Evolutionary conservation across 257 asterid genomes (phyloP).

Genomic region (Prunella vulgaris): DNA sequence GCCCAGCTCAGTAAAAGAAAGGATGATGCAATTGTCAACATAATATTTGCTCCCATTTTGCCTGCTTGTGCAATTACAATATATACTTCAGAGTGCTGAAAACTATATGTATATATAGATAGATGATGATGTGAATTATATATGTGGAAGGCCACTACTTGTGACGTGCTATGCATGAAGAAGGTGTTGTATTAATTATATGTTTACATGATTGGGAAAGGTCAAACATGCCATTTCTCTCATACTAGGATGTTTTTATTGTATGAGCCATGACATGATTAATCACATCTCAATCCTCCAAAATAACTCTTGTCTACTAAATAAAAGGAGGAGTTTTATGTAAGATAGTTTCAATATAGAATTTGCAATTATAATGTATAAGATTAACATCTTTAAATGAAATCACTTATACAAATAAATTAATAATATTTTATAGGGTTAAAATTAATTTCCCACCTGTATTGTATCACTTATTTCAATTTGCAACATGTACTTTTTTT

Average conservation of each 20-base stretch:
- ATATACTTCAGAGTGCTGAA: neutral
- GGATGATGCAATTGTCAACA: constrained; percentile 20
- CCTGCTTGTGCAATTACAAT: neutral
- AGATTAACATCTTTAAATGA: too few species aligned
- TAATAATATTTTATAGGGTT: too few species aligned
- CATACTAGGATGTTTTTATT: neutral
- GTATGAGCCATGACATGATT: too few species aligned
- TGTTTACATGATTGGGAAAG: neutral
- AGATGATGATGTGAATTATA: neutral
- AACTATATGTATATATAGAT: neutral
- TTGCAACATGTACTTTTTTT: too few species aligned
- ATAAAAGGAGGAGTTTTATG: too few species aligned
- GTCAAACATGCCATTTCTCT: constrained; percentile 1
- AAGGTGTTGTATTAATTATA: constrained; percentile 3
- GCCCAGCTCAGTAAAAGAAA: neutral
- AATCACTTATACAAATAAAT: too few species aligned
- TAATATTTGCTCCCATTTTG: constrained; percentile 27
- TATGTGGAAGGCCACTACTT: constrained; percentile 34
- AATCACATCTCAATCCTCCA: neutral
- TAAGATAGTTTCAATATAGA: too few species aligned
- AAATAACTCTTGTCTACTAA: too few species aligned
- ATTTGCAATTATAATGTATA: too few species aligned
- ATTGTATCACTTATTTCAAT: too few species aligned
- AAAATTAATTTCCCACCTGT: too few species aligned
- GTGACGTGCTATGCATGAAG: constrained; percentile 49